Conservation (phyloP, 2,329 filamentous ascomycete genomes). For the Geoglossum cookeanum region DNA sequence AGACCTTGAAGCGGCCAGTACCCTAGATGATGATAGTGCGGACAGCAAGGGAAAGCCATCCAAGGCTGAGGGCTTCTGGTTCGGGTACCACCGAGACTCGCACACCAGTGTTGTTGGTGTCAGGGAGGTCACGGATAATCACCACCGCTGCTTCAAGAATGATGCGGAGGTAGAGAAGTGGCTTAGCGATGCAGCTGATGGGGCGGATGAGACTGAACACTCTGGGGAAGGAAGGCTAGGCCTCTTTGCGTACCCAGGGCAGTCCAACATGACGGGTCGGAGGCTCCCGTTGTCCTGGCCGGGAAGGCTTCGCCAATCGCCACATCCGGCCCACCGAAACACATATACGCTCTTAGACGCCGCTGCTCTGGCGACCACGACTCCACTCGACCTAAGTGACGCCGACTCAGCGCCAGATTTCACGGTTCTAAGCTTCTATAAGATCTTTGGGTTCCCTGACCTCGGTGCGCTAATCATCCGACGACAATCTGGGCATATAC, state of each 20-base stretch:
- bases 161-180: constrained; percentile 23
- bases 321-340: constrained; percentile 8
- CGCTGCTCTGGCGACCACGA: constrained; percentile 61
- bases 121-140: constrained; percentile 24
- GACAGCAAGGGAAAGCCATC: neutral
- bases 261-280: constrained; percentile 81
- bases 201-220: neutral
- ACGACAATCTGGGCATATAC: constrained; percentile 43
- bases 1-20: constrained; percentile 27
- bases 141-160: constrained; percentile 20
- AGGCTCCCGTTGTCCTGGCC: constrained; percentile 57
- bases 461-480: constrained; percentile 70
- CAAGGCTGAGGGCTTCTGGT: constrained; percentile 45
- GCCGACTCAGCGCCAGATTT: constrained; percentile 55
- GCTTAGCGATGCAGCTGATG: constrained; percentile 28
- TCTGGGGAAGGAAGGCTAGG: neutral
- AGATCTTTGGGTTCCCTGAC: constrained; percentile 95
- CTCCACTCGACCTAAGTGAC: constrained; percentile 51
- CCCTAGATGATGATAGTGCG: neutral
- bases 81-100: constrained; percentile 63
- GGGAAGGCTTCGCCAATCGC: constrained; percentile 6
- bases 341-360: constrained; percentile 65
- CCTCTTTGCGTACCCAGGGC: constrained; percentile 63
- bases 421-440: constrained; percentile 74
- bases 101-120: constrained; percentile 79